These are phyloP conservation scores for Artemisia tridentata DNA, from an alignment of 129 eudicot genomes.

Conservation along the genomic window DNA sequence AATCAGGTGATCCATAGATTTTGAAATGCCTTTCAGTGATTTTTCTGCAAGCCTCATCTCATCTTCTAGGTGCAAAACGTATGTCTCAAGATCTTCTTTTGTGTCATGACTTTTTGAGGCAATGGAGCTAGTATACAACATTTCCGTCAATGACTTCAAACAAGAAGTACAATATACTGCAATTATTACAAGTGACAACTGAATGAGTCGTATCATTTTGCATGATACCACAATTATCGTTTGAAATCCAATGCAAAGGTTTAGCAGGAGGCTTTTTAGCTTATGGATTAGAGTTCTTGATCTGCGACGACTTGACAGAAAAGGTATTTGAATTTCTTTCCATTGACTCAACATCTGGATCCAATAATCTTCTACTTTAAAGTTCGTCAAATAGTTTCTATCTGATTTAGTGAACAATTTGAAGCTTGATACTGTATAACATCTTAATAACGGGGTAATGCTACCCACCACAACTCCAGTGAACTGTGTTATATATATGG, in stretches of 20 bases:
- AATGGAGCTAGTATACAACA: neutral
- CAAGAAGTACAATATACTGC: constrained; percentile 11
- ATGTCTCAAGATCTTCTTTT: neutral
- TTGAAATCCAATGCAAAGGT: constrained; percentile 11
- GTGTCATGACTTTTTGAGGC: neutral
- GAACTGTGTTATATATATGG: neutral
- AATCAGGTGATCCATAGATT: constrained; percentile 4
- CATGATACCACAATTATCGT: constrained; percentile 18
- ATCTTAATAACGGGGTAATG: constrained; percentile 14
- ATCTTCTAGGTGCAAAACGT: constrained; percentile 7
- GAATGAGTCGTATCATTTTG: constrained; percentile 3
- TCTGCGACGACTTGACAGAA: neutral
- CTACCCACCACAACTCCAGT: constrained; percentile 12
- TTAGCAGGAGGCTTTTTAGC: neutral
- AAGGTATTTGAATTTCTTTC: constrained; percentile 21
- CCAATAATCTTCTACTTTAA: constrained; percentile 31
- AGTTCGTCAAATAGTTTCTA: neutral
- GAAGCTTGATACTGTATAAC: constrained; percentile 9
- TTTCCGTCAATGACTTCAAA: constrained; percentile 20
- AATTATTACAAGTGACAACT: neutral
- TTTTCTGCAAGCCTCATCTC: neutral
- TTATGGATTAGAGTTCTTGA: constrained; percentile 2
- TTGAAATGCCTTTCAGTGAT: constrained; percentile 14
- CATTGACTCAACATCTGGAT: constrained; percentile 20
- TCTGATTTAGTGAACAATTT: constrained; percentile 1